phyloP scores from a whole-genome alignment of 106 monocot genomes.

The Phalaenopsis aphrodite region DNA sequence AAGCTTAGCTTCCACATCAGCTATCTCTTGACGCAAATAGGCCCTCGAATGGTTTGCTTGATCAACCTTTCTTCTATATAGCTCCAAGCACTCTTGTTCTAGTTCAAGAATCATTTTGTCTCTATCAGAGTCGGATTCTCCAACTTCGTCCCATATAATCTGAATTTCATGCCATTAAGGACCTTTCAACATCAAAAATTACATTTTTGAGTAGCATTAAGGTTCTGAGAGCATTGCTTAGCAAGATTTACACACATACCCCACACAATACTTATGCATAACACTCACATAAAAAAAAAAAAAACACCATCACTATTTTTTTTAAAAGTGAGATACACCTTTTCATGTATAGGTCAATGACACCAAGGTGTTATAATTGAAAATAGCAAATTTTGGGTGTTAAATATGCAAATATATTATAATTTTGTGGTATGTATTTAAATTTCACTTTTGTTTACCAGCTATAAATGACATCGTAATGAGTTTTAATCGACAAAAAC shows the following conservation, averaged over 20 bases:
- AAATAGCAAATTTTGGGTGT: no score
- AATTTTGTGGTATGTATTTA: no score
- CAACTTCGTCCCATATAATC: conserved; percentile 87
- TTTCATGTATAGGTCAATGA: no score
- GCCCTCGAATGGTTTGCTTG: conserved; percentile 42
- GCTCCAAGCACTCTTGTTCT: conserved; percentile 65
- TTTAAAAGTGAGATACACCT: no score
- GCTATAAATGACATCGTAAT: not conserved
- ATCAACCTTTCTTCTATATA: conserved; percentile 55
- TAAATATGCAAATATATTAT: no score
- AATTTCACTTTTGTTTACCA: no score
- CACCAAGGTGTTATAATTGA: no score
- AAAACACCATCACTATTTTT: no score
- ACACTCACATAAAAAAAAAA: no score
- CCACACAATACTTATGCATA: no score
- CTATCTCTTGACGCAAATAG: conserved; percentile 49
- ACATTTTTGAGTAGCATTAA: not conserved
- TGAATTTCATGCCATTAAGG: conserved; percentile 23
- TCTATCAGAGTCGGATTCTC: conserved; percentile 59
- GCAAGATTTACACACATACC: no score
- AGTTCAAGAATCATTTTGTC: conserved; percentile 62
- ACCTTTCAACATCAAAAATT: not conserved
- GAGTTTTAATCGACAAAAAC: not conserved
- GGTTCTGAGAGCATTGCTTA: not conserved
- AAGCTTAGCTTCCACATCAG: conserved; percentile 56